phyloP scores from a whole-genome alignment of 1,284 basidiomycete species.

The Ceratobasidium sp. region DNA sequence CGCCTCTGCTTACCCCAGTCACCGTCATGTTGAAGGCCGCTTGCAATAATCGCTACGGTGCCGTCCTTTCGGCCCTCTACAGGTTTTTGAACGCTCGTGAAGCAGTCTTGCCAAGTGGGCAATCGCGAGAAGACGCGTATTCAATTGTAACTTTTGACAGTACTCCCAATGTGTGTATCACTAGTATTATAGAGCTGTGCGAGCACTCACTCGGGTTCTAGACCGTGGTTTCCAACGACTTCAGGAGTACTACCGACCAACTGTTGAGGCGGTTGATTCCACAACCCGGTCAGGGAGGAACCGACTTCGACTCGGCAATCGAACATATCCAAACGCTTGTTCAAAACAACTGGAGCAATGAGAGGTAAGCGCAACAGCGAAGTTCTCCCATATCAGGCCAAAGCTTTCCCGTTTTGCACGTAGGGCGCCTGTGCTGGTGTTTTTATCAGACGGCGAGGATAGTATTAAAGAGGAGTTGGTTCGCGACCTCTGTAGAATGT shows the following conservation, averaged over 20 bases:
- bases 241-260: slow-evolving; percentile 61
- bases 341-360: slow-evolving; percentile 64
- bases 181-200: slow-evolving; percentile 60
- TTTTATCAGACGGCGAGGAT: slow-evolving; percentile 70
- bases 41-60: slow-evolving; percentile 65
- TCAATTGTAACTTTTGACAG: slow-evolving; percentile 65
- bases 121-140: slow-evolving; percentile 64
- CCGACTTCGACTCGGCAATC: slow-evolving; percentile 63
- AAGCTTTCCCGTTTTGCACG: background rate
- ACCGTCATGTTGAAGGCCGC: slow-evolving; percentile 56
- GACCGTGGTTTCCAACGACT: slow-evolving; percentile 58
- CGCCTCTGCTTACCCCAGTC: slow-evolving; percentile 61
- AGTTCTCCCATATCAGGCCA: slow-evolving; percentile 10
- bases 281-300: slow-evolving; percentile 57
- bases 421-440: slow-evolving; percentile 68
- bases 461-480: slow-evolving; percentile 58
- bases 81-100: slow-evolving; percentile 66
- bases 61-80: slow-evolving; percentile 65
- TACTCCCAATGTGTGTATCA: slow-evolving; percentile 59
- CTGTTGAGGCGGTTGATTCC: slow-evolving; percentile 59
- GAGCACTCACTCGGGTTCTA: slow-evolving; percentile 36
- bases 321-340: slow-evolving; percentile 57
- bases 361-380: slow-evolving; percentile 57
- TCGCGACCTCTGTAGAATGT: slow-evolving; percentile 60
- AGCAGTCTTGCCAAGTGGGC: slow-evolving; percentile 50